phyloP scores from a whole-genome alignment of 768 basidiomycete species.

The Phaeotremella skinneri region DNA sequence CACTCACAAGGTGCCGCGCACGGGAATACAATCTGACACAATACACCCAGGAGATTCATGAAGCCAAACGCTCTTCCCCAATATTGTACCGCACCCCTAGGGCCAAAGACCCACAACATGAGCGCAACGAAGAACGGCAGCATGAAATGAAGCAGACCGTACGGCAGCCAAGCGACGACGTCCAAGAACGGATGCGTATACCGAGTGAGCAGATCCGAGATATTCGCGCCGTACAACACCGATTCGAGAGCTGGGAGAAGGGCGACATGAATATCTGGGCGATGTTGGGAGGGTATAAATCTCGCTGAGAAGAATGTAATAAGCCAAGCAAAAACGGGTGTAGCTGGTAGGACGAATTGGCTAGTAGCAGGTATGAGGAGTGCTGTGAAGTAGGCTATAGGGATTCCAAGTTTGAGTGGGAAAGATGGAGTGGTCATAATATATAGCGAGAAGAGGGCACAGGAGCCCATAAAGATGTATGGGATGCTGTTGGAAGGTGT shows the following conservation, averaged over 20 bases:
- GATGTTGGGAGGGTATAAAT: slow-evolving; percentile 71
- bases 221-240: slow-evolving; percentile 94
- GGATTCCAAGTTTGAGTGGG: slow-evolving; percentile 67
- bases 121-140: slow-evolving; percentile 82
- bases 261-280: slow-evolving; percentile 84
- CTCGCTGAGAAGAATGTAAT: slow-evolving; percentile 80
- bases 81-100: slow-evolving; percentile 72
- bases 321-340: slow-evolving; percentile 80
- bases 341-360: slow-evolving; percentile 83
- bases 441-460: slow-evolving; percentile 86
- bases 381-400: slow-evolving; percentile 64
- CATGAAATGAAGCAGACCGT: slow-evolving; percentile 88
- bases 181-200: slow-evolving; percentile 91
- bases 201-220: slow-evolving; percentile 91
- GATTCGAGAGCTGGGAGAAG: slow-evolving; percentile 91
- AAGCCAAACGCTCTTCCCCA: slow-evolving; percentile 89
- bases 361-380: slow-evolving; percentile 80
- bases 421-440: slow-evolving; percentile 63
- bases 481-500: slow-evolving; percentile 55
- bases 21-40: slow-evolving; percentile 82
- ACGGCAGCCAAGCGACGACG: slow-evolving; percentile 91
- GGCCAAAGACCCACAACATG: slow-evolving; percentile 84
- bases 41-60: slow-evolving; percentile 83
- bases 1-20: slow-evolving; percentile 76
- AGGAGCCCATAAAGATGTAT: slow-evolving; percentile 78